phyloP scores from a whole-genome alignment of 148 eudicot species.

The Salicornia ramosissima region DNA sequence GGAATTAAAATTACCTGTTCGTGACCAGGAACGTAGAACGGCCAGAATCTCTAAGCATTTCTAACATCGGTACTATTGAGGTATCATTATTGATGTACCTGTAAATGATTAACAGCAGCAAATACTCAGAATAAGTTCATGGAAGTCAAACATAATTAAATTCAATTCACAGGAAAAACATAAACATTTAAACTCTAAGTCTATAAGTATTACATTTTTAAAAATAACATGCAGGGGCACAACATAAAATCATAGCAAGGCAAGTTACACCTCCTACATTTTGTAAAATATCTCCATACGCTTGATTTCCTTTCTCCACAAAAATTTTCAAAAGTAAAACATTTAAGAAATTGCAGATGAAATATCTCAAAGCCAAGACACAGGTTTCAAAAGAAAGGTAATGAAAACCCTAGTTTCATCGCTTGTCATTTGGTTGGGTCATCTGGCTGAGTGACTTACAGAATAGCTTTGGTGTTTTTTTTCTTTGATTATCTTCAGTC shows the following conservation, averaged over 20 bases:
- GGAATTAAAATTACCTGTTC: slow-evolving; percentile 55
- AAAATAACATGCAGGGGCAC: not conserved
- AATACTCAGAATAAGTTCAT: slow-evolving; percentile 9
- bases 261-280: not conserved
- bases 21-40: slow-evolving; percentile 95
- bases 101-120: slow-evolving; percentile 15
- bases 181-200: not conserved
- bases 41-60: slow-evolving; percentile 87
- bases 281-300: not conserved
- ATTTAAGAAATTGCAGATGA: too few species aligned
- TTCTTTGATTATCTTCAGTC: too few species aligned
- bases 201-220: not conserved
- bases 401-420: too few species aligned
- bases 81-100: slow-evolving; percentile 89
- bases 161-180: not conserved
- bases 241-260: not conserved
- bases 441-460: too few species aligned
- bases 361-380: not conserved
- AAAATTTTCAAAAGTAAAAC: not conserved
- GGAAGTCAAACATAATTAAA: not conserved
- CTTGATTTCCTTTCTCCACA: not conserved
- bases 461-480: too few species aligned
- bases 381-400: too few species aligned
- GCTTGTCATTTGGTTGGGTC: too few species aligned
- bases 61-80: slow-evolving; percentile 78